Percentiles rank a stretch among this genome's conserved stretches.
Evolutionary conservation across 2,329 filamentous ascomycete species (phyloP).

Genomic region (Hypoxylon sp.): DNA sequence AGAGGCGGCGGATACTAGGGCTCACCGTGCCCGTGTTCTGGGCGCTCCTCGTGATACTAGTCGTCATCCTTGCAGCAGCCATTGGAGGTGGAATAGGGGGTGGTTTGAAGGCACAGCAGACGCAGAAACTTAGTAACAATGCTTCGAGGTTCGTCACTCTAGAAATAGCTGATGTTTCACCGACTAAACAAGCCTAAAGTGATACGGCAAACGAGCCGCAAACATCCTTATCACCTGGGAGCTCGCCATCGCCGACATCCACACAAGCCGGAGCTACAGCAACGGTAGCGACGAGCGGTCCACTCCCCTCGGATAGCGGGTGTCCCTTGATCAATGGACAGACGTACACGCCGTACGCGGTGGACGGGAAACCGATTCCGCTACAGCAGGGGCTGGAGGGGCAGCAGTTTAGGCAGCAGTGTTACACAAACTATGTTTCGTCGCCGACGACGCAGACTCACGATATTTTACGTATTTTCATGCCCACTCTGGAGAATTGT

Average conservation of each 20-base stretch:
- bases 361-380: constrained; percentile 47
- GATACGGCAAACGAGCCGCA: constrained; percentile 12
- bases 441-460: constrained; percentile 35
- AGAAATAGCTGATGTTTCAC: background rate
- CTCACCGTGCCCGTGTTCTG: constrained; percentile 50
- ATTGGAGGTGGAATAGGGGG: constrained; percentile 50
- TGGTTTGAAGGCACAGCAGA: constrained; percentile 42
- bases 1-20: constrained; percentile 42
- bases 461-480: constrained; percentile 48
- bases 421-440: constrained; percentile 48
- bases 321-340: constrained; percentile 46
- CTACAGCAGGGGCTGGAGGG: constrained; percentile 27
- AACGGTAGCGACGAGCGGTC: constrained; percentile 20
- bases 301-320: constrained; percentile 46
- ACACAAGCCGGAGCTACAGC: constrained; percentile 21
- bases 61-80: constrained; percentile 47
- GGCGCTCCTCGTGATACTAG: constrained; percentile 42
- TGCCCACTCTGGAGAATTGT: constrained; percentile 50
- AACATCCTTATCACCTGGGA: constrained; percentile 14
- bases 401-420: constrained; percentile 49
- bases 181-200: constrained; percentile 5
- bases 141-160: constrained; percentile 30
- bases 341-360: constrained; percentile 47
- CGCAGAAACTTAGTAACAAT: constrained; percentile 26
- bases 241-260: constrained; percentile 8